Evolutionary conservation across 2,329 filamentous ascomycete species (phyloP).

Genomic region (Bipolaris gigantea): DNA sequence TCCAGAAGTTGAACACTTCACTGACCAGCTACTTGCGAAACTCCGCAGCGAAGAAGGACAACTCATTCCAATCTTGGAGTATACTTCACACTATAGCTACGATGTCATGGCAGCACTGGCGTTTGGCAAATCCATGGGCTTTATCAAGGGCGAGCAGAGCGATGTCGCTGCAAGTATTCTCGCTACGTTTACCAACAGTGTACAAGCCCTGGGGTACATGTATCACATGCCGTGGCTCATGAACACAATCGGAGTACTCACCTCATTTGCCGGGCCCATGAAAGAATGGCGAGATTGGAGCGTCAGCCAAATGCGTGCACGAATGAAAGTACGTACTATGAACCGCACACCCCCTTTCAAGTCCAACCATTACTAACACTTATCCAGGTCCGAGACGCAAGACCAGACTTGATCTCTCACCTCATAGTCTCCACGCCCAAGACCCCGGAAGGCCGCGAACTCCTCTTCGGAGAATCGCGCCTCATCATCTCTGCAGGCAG

Average conservation of each 20-base stretch:
- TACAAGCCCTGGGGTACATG: conserved; percentile 27
- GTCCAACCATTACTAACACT: not conserved
- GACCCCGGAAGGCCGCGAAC: conserved; percentile 14
- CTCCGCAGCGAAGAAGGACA: conserved; percentile 23
- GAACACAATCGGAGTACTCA: conserved; percentile 26
- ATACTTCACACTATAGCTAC: conserved; percentile 49
- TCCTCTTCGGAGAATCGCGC: conserved; percentile 36
- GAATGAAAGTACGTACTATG: conserved; percentile 23
- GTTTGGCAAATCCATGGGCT: conserved; percentile 49
- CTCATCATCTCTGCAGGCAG: conserved; percentile 39
- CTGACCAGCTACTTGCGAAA: conserved; percentile 25
- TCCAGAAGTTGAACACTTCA: conserved; percentile 27
- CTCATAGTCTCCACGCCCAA: conserved; percentile 26
- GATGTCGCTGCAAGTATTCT: conserved; percentile 25
- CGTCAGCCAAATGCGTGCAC: conserved; percentile 23
- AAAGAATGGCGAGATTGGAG: conserved; percentile 33
- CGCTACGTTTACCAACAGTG: conserved; percentile 38
- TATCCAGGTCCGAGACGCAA: conserved; percentile 15
- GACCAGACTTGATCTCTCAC: conserved; percentile 29
- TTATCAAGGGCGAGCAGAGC: conserved; percentile 40
- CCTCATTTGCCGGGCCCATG: conserved; percentile 28
- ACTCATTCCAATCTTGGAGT: conserved; percentile 45
- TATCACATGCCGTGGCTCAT: conserved; percentile 35
- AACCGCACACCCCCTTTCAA: too few relatives aligned
- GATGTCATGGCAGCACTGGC: conserved; percentile 52